These are phyloP conservation scores for Ceratobasidium sp. DNA, from an alignment of 1,284 basidiomycete genomes.

Conservation along the genomic window DNA sequence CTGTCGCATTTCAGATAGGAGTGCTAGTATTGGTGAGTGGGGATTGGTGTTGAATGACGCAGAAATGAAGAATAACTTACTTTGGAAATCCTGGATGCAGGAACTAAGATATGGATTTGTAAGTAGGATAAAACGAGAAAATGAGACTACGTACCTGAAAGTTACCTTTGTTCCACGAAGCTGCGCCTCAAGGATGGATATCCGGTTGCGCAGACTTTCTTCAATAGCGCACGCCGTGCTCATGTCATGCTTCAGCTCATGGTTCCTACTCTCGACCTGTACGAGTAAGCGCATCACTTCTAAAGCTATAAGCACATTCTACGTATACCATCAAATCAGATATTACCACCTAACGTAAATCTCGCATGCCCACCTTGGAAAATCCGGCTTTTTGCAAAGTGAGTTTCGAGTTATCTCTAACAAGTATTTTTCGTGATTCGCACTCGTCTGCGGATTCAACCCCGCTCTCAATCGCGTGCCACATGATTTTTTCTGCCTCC, in stretches of 20 bases:
- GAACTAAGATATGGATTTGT: too few relatives aligned
- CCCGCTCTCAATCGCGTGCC: constrained; percentile 23
- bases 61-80: too few relatives aligned
- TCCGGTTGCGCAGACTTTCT: constrained; percentile 31
- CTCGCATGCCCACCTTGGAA: not conserved
- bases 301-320: constrained; percentile 14
- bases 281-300: not conserved
- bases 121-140: too few relatives aligned
- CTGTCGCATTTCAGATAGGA: too few relatives aligned
- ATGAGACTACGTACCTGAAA: too few relatives aligned
- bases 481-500: constrained; percentile 7
- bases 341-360: not conserved
- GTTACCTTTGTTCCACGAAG: too few relatives aligned
- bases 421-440: constrained; percentile 10
- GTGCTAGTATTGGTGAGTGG: too few relatives aligned
- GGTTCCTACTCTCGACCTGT: not conserved
- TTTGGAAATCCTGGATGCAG: too few relatives aligned
- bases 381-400: constrained; percentile 1
- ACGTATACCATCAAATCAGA: too few relatives aligned
- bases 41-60: too few relatives aligned
- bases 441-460: constrained; percentile 2
- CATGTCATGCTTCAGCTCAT: not conserved
- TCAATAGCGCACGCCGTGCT: constrained; percentile 29
- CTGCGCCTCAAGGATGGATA: constrained; percentile 33
- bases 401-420: not conserved